Evolutionary conservation across 2,329 filamentous ascomycete genomes (phyloP), one percentile per base, ranked within the genome.

Genomic region (Fusarium camptoceras): DNA sequence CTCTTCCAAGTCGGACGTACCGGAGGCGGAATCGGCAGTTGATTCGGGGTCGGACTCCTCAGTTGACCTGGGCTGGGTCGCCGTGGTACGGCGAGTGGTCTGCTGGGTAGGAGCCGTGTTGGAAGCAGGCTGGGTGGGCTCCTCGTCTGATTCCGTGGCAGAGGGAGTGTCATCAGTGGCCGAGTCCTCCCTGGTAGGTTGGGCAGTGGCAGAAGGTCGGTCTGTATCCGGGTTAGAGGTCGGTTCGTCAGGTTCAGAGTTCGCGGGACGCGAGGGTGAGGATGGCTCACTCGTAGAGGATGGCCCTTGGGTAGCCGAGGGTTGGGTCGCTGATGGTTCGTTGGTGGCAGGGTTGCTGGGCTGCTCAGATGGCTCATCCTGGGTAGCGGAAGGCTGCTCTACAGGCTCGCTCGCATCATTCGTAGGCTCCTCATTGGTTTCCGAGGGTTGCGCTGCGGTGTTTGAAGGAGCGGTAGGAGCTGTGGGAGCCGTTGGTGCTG

Each of bases 1-100:
- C 69, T 73, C 73, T 75, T 75, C 70, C 54, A 66, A 63, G 53
- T 59, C 70, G 64, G 71, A 76, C 75, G 77, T 74, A 75, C 76
- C 73, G 59, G 78, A 75, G 55, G 72, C 66, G 58, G 72, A 75
- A 66, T 74, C 61, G 24, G 61, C 69, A 28, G 70, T 72, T 43
- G 70, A 70, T 30, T 58, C 50, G 44, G 71, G 60, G 28, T 60
- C 54, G 56, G 68, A 69, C 31, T 70, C 44, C 27, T 51, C 25
- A 39, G 69, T 70, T 42, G 44, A 66, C 34, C 30, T 34, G 20
- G 59, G 69, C 44, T 30, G 61, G 42, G 63, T 66, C 18, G 41
- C 63, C 15, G 61, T 66, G 30, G 63, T 66, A 30, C 31, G 59
- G 22, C 28, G 55, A 37, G 63, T 66, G 30, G 63, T 49, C 25